phyloP scores from a whole-genome alignment of 352 stramenopile genomes.

The Achlya hypogyna region DNA sequence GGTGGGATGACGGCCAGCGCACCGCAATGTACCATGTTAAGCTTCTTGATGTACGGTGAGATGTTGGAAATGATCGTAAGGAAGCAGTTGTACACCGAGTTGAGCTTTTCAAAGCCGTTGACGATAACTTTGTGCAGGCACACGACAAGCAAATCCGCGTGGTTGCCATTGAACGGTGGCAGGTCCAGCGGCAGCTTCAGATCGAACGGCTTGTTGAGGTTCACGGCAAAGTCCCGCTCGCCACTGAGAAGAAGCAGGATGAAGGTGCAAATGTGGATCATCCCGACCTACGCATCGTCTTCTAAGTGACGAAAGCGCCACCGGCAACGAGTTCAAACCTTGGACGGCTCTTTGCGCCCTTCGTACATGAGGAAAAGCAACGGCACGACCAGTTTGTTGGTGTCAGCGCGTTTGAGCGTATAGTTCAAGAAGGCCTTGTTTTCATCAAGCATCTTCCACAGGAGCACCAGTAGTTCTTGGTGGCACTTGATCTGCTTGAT shows the following conservation, averaged over 20 bases:
- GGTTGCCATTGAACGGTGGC: slow-evolving; percentile 91
- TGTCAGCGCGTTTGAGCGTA: slow-evolving; percentile 90
- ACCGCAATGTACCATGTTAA: slow-evolving; percentile 78
- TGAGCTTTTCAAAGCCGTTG: slow-evolving; percentile 93
- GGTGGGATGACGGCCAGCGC: neutral
- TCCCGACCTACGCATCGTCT: slow-evolving; percentile 45
- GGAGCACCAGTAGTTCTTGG: slow-evolving; percentile 94
- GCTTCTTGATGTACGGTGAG: slow-evolving; percentile 94
- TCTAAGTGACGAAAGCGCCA: neutral
- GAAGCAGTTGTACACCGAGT: slow-evolving; percentile 97
- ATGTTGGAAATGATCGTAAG: slow-evolving; percentile 99
- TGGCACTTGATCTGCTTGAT: slow-evolving; percentile 93
- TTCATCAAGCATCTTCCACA: slow-evolving; percentile 98
- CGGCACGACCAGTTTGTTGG: slow-evolving; percentile 84
- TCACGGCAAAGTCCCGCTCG: slow-evolving; percentile 95
- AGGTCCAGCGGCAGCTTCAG: slow-evolving; percentile 91
- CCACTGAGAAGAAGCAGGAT: slow-evolving; percentile 95
- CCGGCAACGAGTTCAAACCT: slow-evolving; percentile 30
- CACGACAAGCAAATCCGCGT: slow-evolving; percentile 95
- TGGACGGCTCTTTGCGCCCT: slow-evolving; percentile 88
- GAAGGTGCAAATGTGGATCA: slow-evolving; percentile 99
- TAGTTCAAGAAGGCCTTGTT: slow-evolving; percentile 94
- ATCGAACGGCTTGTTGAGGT: slow-evolving; percentile 94
- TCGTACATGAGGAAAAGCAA: slow-evolving; percentile 90
- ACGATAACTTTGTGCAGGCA: slow-evolving; percentile 98